These are phyloP conservation scores for Tulasnella sp. DNA, from an alignment of 768 basidiomycete genomes.

Conservation along the genomic window DNA sequence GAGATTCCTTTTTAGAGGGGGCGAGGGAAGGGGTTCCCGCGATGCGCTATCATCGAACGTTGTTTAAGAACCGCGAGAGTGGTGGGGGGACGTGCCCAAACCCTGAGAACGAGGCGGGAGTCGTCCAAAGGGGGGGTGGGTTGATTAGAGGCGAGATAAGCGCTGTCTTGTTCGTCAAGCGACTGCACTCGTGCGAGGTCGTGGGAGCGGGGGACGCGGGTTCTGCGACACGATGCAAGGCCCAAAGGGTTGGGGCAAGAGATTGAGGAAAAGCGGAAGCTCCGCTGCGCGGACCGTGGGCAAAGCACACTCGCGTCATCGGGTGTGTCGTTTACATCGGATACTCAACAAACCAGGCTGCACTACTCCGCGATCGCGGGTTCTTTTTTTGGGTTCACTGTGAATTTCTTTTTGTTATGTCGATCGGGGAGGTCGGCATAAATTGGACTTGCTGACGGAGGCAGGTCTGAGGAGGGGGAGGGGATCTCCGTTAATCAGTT, in stretches of 20 bases:
- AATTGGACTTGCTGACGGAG: neutral
- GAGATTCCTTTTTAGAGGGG: neutral
- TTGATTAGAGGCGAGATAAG: neutral
- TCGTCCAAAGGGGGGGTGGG: constrained; percentile 2
- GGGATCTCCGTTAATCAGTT: constrained; percentile 8
- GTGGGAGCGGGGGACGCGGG: neutral
- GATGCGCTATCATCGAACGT: constrained; percentile 9
- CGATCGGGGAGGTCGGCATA: neutral
- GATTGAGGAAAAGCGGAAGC: constrained; percentile 5
- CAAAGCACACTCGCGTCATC: neutral
- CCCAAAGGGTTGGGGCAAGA: neutral
- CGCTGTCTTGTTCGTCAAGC: neutral
- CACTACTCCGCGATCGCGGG: neutral
- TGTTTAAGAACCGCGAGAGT: neutral
- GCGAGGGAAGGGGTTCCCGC: neutral
- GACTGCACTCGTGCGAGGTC: constrained; percentile 5
- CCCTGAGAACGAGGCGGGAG: constrained; percentile 11
- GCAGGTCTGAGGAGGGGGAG: constrained; percentile 3
- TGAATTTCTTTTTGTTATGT: neutral
- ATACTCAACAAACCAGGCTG: constrained; percentile 1
- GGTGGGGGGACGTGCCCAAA: constrained; percentile 3
- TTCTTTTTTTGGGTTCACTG: neutral
- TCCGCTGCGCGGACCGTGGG: neutral
- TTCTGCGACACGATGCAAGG: constrained; percentile 9
- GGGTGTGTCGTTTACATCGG: neutral